Evolutionary conservation across 805 yeast species (phyloP).

Genomic region (Myxozyma monticola): DNA sequence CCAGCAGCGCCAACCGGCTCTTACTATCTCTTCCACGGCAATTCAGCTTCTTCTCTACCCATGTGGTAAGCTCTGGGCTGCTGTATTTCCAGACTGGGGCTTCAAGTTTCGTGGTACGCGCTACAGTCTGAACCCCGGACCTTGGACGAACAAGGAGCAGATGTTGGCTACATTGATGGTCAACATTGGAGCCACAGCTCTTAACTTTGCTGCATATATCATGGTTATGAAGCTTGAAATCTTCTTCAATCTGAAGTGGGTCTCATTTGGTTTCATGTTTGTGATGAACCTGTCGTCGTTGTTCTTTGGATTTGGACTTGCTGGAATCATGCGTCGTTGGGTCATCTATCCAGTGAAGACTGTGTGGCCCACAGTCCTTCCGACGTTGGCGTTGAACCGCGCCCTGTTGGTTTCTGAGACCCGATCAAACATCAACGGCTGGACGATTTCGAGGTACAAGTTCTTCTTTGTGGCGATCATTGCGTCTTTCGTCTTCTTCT

Average conservation of each 20-base stretch:
- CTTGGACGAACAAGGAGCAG: constrained; percentile 61
- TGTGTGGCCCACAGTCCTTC: constrained; percentile 56
- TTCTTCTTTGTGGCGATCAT: constrained; percentile 49
- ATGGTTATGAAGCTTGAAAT: constrained; percentile 21
- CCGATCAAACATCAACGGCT: constrained; percentile 53
- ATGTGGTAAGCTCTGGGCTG: constrained; percentile 46
- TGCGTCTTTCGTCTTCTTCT: constrained; percentile 51
- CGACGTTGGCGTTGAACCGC: constrained; percentile 51
- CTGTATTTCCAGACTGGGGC: constrained; percentile 20
- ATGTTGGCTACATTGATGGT: constrained; percentile 53
- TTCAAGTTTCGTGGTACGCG: constrained; percentile 38
- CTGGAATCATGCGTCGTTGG: constrained; percentile 61
- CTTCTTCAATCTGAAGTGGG: constrained; percentile 34
- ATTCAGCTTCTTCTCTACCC: constrained; percentile 68
- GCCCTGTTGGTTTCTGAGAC: constrained; percentile 47
- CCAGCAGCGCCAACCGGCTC: constrained; percentile 56
- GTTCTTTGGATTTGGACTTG: constrained; percentile 66
- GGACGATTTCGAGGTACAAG: constrained; percentile 56
- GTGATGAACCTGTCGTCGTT: constrained; percentile 57
- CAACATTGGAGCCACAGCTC: constrained; percentile 8
- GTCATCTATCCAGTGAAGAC: constrained; percentile 44
- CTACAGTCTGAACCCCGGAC: constrained; percentile 55
- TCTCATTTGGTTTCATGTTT: constrained; percentile 54
- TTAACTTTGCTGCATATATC: constrained; percentile 49
- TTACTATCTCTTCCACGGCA: constrained; percentile 57